A percentile compares a stretch with the other conserved stretches of the same genome.
Evolutionary conservation across 2,329 filamentous ascomycete genomes (phyloP).

Genomic region (Colletotrichum brevisporum): DNA sequence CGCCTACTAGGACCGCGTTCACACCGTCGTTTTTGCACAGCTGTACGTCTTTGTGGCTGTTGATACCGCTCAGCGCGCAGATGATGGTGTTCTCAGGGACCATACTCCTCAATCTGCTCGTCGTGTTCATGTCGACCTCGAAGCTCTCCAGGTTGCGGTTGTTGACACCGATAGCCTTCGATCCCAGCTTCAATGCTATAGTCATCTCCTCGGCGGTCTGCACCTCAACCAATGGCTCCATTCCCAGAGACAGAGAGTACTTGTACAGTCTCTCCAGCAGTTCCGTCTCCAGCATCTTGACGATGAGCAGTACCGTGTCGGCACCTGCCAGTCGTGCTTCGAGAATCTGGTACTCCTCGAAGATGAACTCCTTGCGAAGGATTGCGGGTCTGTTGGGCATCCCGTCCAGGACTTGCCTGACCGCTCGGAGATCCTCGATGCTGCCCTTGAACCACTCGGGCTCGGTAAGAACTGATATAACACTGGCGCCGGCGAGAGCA

Average conservation of each 20-base stretch:
- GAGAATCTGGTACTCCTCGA: slow-evolving; percentile 97
- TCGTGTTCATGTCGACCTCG: slow-evolving; percentile 94
- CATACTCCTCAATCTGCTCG: slow-evolving; percentile 87
- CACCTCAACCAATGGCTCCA: slow-evolving; percentile 98
- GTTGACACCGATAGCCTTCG: slow-evolving; percentile 96
- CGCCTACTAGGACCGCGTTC: slow-evolving; percentile 92
- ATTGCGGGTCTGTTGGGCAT: slow-evolving; percentile 95
- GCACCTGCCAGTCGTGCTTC: slow-evolving; percentile 94
- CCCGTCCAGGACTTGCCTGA: slow-evolving; percentile 88
- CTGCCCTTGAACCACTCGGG: slow-evolving; percentile 99
- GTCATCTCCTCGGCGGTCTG: slow-evolving; percentile 96
- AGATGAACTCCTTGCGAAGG: slow-evolving; percentile 96
- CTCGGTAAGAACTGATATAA: slow-evolving; percentile 98
- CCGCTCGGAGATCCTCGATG: slow-evolving; percentile 90
- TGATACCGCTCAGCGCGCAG: slow-evolving; percentile 95
- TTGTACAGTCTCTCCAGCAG: slow-evolving; percentile 84
- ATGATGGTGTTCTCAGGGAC: slow-evolving; percentile 90
- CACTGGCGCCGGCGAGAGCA: slow-evolving; percentile 92
- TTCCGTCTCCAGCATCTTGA: slow-evolving; percentile 92
- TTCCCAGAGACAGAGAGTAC: slow-evolving; percentile 90
- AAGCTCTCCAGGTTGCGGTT: slow-evolving; percentile 97
- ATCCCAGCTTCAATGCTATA: slow-evolving; percentile 85
- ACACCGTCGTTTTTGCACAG: slow-evolving; percentile 92
- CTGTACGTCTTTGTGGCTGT: slow-evolving; percentile 87
- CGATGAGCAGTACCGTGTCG: slow-evolving; percentile 94